Evolutionary conservation across 2,329 filamentous ascomycete genomes (phyloP), one percentile per base, ranked within the genome.

Genomic region (Alternaria rosae): DNA sequence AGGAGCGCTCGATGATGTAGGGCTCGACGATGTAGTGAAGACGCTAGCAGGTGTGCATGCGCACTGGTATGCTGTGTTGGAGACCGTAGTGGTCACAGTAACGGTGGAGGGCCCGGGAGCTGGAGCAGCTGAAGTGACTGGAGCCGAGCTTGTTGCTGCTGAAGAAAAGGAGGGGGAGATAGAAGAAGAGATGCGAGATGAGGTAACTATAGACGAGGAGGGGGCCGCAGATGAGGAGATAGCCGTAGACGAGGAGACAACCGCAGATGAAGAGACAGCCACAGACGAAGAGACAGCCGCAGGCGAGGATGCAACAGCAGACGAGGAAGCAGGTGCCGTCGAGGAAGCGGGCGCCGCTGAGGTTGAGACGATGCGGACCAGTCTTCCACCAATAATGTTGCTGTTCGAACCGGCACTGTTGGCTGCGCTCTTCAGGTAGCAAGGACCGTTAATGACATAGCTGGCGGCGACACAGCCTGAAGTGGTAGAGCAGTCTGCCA

Each of bases 401-500:
- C 43, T 35, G 28, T 63, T 66, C 8, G 43, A 32, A 5, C 51
- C 61, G 6, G 50, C 52, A 26, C 48, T 48, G 38, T 7, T 10
- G 23, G 44, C 57, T 17, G 62, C 26, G 15, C 58, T 60, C 53
- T 72, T 72, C 32, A 72, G 26, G 28, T 70, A 72, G 41, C 70
- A 72, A 30, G 65, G 52, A 7, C 62, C 68, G 6, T 38, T 44
- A 1, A 58, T 53, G 13, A 65, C 48, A 54, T 70, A 74, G 25
- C 70, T 66, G 25, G 72, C 66, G 55, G 62, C 66, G n/a, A 65
- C 56, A 35, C 72, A 74, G 17, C 61, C 59, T 17, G 53, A 15
- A 17, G 59, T 67, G 7, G 53, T 56, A 25, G 61, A 59, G 51
- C 72, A 74, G 23, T 62, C 60, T 6, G 54, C 45, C 35, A 73